Conservation (phyloP, 768 basidiomycete species). For the Phylloporus sp. region DNA sequence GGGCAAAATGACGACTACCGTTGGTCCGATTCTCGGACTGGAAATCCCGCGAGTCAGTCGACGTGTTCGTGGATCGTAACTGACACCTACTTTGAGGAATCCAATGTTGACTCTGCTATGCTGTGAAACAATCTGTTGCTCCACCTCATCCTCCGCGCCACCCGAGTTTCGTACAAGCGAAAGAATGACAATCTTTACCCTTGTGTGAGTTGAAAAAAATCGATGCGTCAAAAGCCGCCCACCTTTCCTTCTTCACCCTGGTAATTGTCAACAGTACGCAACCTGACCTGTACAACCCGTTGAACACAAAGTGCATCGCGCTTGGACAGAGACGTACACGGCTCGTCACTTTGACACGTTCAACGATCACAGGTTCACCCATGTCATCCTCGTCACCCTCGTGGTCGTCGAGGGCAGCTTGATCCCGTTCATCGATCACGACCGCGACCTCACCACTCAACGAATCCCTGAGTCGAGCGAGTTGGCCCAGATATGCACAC, state of each 20-base stretch:
- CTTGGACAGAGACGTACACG: slow-evolving; percentile 36
- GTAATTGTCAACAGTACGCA: slow-evolving; percentile 76
- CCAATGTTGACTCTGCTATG: slow-evolving; percentile 47
- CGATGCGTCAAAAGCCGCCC: not conserved
- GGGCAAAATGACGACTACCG: slow-evolving; percentile 26
- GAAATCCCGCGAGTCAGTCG: not conserved
- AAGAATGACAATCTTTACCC: slow-evolving; percentile 59
- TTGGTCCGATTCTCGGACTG: slow-evolving; percentile 58
- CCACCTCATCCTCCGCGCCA: slow-evolving; percentile 35
- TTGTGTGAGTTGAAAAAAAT: not conserved
- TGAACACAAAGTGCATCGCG: not conserved
- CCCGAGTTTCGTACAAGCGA: slow-evolving; percentile 74
- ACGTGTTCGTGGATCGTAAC: not conserved
- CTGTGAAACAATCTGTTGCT: slow-evolving; percentile 11
- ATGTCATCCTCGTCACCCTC: slow-evolving; percentile 40
- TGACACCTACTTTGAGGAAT: slow-evolving; percentile 59
- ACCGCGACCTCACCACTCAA: slow-evolving; percentile 50
- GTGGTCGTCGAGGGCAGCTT: slow-evolving; percentile 52
- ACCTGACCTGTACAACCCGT: slow-evolving; percentile 46
- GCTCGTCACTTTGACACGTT: slow-evolving; percentile 49
- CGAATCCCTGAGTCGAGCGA: slow-evolving; percentile 42
- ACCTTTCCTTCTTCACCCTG: slow-evolving; percentile 72
- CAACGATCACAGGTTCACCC: slow-evolving; percentile 28
- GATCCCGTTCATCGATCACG: slow-evolving; percentile 66
- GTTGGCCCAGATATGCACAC: slow-evolving; percentile 51